Evolutionary conservation across 345 rosid species (phyloP), one percentile per base, ranked within the genome.

Genomic region (Bruguiera parviflora): DNA sequence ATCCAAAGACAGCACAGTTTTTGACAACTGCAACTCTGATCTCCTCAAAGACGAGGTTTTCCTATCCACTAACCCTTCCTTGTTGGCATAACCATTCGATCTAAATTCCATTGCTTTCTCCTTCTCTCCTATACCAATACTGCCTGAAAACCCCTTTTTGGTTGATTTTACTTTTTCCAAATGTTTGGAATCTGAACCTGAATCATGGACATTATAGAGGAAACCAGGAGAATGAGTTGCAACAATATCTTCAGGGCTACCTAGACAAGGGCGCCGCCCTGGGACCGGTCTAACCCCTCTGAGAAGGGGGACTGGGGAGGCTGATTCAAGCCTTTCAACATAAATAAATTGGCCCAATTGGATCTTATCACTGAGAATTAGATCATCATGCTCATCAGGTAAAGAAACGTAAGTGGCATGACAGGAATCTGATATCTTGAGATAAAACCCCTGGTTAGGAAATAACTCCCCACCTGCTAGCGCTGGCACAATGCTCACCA

Each of bases 331-430:
- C 81, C 89, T 89, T 64, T 95, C 99, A 13, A 89, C 96, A 80
- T 92, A 96, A 70, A 95, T 88, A 77, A 92, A 95, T 74, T 95
- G 99, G 64, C 99, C 99, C 79, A 95, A 79, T 55, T 95, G 99
- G 67, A 95, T 83, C 86, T 88, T 89, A 74, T 95, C 99, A 35
- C 96, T 90, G 69, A 90, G 93, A 78, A 95, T 95, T 69, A 95
- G 78, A 81, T 95, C 99, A 79, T 88, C 89, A 63, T 95, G 97
- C 66, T 92, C 96, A 74, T 95, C 99, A 67, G 97, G 93, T 33
- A 95, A 82, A 72, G 97, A 92, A 10, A 90, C 96, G 57, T 89
- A 95, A 43, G 97, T 92, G 27, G 99, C 99, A 75, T 92, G 99
- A 51, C 96, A 92, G 2, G 99, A 95, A 87, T 95, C 99, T 43